Base-by-base conservation (phyloP, 2,329 filamentous ascomycete species). In the Blumeriella jaapii region DNA sequence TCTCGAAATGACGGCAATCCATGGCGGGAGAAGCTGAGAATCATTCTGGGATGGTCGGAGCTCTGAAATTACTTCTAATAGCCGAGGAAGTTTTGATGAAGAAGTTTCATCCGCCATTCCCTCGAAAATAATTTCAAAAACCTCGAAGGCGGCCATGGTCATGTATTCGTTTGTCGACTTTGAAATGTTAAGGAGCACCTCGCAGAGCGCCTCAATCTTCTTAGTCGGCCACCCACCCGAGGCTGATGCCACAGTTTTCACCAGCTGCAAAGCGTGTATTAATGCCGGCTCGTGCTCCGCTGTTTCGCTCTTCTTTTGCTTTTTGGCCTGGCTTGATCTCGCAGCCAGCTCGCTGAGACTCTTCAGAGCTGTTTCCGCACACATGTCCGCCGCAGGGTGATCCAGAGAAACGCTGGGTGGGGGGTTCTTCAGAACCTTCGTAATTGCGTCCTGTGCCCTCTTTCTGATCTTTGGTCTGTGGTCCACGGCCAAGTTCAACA, bases 71-170 rank as follows among this genome's bases (percentile, higher is more conserved):
- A 91, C 86, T 45, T 94, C 86, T 51, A 96, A 71, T 9, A 98
- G 69, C 38, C 83, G 74, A 2, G 87, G 86, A 9, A 98, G 69
- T 61, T 96, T 98, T 1, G 84, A 74, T 2, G 86, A 93, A 0
- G 87, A 83, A 31, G 87, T 70, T 47, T 93, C 85, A 47, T 87
- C 81, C n/a, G 67, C 74, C 80, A 98, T 87, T 6, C 86, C 82
- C 50, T 82, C 80, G 47, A 98, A 96, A 28, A 96, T 93, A 57
- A 93, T 81, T 58, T 98, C 91, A 52, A 98, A 98, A 3, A 96
- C 89, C 47, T 95, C 89, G 51, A 98, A 95, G 0, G 87, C 82
- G 8, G 84, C 81, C 79, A 96, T 93, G 19, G 87, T 93, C 66
- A 98, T 78, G 58, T 89, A 93, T 56, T 96, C 87, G 57, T 93